Evolutionary conservation across 768 basidiomycete genomes (phyloP), one percentile per base, ranked within the genome.

Genomic region (Tylopilus sp.): DNA sequence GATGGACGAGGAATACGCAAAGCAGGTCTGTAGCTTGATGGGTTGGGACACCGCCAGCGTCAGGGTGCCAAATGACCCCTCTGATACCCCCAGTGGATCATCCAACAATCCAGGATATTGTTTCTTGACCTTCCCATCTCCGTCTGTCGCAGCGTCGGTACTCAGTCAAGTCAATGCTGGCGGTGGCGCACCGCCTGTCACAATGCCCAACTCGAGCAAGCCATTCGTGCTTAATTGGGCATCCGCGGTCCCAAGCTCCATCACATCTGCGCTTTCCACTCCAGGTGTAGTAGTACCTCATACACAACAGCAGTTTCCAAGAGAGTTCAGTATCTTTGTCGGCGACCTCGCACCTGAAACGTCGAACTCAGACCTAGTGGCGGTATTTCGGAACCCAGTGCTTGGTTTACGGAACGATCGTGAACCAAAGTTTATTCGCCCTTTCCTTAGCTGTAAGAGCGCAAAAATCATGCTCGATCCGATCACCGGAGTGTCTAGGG

Each of bases 1-100:
- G 93, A 95, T 96, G 94, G 92, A 95, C 74, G 91, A 93, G 81
- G 87, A 90, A 68, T 96, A 94, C 76, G 89, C 86, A 40, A 87
- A 88, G 71, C 88, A 92, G 68, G 89, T 93, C 63, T 91, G 91
- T 71, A 73, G 70, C 41, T 74, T 92, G 65, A 90, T 93, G 88
- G 83, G 86, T 52, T 95, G 93, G 92, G 88, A 91, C 53, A 80
- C 85, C 16, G 76, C 83, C 65, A 78, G 68, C 67, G 82, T 90
- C 72, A 85, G 85, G 70, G 83, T 92, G 31, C 88, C 89, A 16
- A 82, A 73, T 54, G 78, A 82, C 17, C 68, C 78, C 38, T 78
- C 80, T 22, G 86, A 85, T 60, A 61, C 76, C 52, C 75, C 80
- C 1, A 81, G 79, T 24, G 83, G 84, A 62, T 83, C 84, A 63